A percentile compares a stretch with the other conserved stretches of the same genome.
Evolutionary conservation across 306 rosid genomes (phyloP).

Genomic region (Cucurbita moschata): DNA sequence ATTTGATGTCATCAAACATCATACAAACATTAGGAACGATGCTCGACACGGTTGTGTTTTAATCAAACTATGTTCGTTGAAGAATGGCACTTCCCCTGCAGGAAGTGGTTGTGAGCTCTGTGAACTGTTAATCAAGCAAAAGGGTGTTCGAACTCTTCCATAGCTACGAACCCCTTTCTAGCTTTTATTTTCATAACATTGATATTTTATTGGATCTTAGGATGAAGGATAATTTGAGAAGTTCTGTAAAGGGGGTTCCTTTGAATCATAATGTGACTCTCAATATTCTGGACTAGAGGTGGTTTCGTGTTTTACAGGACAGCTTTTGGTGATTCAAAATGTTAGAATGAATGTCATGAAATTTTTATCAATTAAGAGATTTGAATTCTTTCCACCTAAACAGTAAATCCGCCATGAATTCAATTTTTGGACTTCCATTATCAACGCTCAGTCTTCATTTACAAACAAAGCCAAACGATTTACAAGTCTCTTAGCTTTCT

Average conservation of each 20-base stretch:
- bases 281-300: not conserved
- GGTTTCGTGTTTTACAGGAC: not conserved
- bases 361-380: not conserved
- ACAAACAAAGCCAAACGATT: not conserved
- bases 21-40: conserved; percentile 86
- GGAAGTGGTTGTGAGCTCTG: not conserved
- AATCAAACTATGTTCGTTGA: not conserved
- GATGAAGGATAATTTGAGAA: not conserved
- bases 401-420: not conserved
- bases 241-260: not conserved
- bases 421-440: not conserved
- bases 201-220: not conserved
- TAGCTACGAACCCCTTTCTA: not conserved
- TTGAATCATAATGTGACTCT: not conserved
- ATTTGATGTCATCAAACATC: conserved; percentile 88
- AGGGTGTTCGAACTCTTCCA: not conserved
- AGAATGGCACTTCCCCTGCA: not conserved
- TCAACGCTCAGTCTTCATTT: not conserved
- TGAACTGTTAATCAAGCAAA: not conserved
- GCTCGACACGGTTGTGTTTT: conserved; percentile 89
- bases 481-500: not conserved
- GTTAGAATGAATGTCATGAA: not conserved
- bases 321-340: not conserved
- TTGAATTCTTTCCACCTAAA: not conserved
- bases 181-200: not conserved